Percentiles rank a stretch among this genome's conserved stretches.
These are phyloP conservation scores for Fusarium papillatum DNA, from an alignment of 2,329 filamentous ascomycete genomes.

Conservation along the genomic window DNA sequence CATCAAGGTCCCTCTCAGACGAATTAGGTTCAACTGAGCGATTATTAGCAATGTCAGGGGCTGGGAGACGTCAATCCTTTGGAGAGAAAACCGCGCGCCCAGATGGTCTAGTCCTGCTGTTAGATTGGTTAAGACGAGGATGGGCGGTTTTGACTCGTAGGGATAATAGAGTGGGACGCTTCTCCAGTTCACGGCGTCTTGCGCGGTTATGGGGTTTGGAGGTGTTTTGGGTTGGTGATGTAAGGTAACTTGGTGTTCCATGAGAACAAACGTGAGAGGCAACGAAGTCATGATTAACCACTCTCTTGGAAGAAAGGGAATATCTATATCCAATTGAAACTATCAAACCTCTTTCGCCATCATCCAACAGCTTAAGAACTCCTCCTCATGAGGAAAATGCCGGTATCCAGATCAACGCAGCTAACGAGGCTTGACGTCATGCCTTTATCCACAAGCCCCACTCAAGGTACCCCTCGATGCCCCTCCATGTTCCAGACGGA, in stretches of 20 bases:
- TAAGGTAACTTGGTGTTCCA: not conserved
- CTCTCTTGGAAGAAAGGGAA: not conserved
- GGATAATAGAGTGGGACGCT: slow-evolving; percentile 32
- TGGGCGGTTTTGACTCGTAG: slow-evolving; percentile 20
- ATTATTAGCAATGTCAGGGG: slow-evolving; percentile 24
- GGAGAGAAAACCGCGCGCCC: slow-evolving; percentile 14
- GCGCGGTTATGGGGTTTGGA: slow-evolving; percentile 23
- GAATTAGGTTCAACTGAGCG: slow-evolving; percentile 26
- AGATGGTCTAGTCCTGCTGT: slow-evolving; percentile 25
- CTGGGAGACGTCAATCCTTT: not conserved
- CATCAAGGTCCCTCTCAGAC: slow-evolving; percentile 9
- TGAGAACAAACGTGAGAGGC: not conserved
- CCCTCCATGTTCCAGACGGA: slow-evolving; percentile 39
- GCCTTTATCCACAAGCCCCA: slow-evolving; percentile 38
- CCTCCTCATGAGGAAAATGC: slow-evolving; percentile 15
- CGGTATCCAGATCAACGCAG: slow-evolving; percentile 29
- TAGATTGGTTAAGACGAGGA: slow-evolving; percentile 27
- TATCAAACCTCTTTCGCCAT: not conserved
- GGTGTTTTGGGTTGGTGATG: slow-evolving; percentile 1
- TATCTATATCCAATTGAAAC: not conserved
- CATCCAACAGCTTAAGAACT: not conserved
- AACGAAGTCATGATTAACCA: not conserved
- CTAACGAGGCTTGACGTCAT: slow-evolving; percentile 45
- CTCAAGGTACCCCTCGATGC: slow-evolving; percentile 44
- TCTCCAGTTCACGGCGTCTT: slow-evolving; percentile 26